Evolutionary conservation across 2,329 filamentous ascomycete species (phyloP).

Genomic region (Stachybotrys chartarum): DNA sequence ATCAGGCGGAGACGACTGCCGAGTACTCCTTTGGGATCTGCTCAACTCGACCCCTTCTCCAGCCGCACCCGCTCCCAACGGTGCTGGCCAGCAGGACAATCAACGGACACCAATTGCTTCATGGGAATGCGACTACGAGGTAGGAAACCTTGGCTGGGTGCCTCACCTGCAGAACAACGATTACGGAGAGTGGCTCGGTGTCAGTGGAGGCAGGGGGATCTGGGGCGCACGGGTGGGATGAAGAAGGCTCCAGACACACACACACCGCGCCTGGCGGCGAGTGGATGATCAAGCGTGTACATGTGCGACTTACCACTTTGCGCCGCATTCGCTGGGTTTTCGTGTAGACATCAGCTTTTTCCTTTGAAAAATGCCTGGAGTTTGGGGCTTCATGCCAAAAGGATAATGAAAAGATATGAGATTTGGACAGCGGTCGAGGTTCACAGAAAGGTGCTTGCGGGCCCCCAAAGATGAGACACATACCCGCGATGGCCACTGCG

Average conservation of each 20-base stretch:
- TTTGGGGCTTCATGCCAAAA: neutral
- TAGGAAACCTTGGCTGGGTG: conserved; percentile 80
- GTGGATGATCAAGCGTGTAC: neutral
- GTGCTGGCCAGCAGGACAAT: conserved; percentile 45
- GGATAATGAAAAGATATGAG: neutral
- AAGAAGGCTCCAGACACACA: conserved; percentile 2
- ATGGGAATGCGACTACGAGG: conserved; percentile 83
- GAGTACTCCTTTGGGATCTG: conserved; percentile 91
- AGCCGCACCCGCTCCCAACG: conserved; percentile 35
- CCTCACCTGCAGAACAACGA: conserved; percentile 63
- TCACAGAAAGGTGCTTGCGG: neutral
- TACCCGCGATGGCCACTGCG: too few species aligned
- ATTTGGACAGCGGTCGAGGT: neutral
- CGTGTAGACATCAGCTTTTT: neutral
- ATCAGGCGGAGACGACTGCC: conserved; percentile 84
- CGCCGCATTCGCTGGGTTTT: neutral
- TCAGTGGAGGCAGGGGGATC: conserved; percentile 71
- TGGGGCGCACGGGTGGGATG: conserved; percentile 59
- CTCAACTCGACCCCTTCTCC: conserved; percentile 52
- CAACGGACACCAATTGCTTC: conserved; percentile 62
- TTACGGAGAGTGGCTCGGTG: conserved; percentile 75
- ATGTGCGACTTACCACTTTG: too few species aligned
- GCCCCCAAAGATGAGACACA: neutral
- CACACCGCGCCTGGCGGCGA: neutral
- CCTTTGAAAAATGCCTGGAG: neutral